A percentile compares a stretch with the other conserved stretches of the same genome.
Evolutionary conservation across 495 filamentous ascomycete species (phyloP).

Genomic region (Xeromyces bisporus): DNA sequence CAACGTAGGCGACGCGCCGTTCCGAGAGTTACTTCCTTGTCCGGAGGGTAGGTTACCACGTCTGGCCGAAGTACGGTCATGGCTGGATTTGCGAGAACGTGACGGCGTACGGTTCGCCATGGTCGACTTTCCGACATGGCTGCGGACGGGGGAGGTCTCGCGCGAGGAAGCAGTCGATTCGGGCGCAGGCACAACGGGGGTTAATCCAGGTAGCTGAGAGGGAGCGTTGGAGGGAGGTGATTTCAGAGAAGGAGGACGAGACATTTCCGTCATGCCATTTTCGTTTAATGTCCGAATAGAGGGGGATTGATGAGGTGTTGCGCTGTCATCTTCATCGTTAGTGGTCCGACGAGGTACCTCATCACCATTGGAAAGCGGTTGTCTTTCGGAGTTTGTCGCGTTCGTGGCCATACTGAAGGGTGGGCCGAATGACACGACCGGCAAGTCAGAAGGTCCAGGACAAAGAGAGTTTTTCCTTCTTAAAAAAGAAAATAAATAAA

Average conservation of each 20-base stretch:
- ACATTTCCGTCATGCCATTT: slow-evolving; percentile 16
- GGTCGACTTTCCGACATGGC: slow-evolving; percentile 16
- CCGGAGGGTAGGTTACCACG: slow-evolving; percentile 31
- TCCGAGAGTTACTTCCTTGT: too few relatives aligned
- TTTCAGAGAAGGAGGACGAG: slow-evolving; percentile 14
- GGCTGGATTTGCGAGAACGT: slow-evolving; percentile 51
- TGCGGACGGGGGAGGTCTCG: slow-evolving; percentile 31
- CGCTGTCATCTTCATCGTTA: slow-evolving; percentile 15
- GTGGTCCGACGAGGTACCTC: slow-evolving; percentile 14
- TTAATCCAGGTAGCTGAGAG: slow-evolving; percentile 23
- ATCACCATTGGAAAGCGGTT: slow-evolving; percentile 21
- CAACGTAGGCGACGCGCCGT: background rate
- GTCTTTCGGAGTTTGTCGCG: slow-evolving; percentile 30
- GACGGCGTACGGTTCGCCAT: slow-evolving; percentile 22
- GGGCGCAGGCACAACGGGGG: slow-evolving; percentile 17
- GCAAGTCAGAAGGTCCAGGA: slow-evolving; percentile 28
- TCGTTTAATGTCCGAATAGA: slow-evolving; percentile 16
- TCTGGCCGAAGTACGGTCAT: slow-evolving; percentile 57
- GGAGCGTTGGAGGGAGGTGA: slow-evolving; percentile 12
- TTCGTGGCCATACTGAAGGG: slow-evolving; percentile 24
- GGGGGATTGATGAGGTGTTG: slow-evolving; percentile 9
- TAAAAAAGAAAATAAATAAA: slow-evolving; percentile 8
- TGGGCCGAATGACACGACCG: slow-evolving; percentile 16
- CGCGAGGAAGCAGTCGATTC: slow-evolving; percentile 33
- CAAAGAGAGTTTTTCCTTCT: too few relatives aligned